These are phyloP conservation scores for Fusarium piperis DNA, from an alignment of 2,329 filamentous ascomycete species.

Conservation along the genomic window DNA sequence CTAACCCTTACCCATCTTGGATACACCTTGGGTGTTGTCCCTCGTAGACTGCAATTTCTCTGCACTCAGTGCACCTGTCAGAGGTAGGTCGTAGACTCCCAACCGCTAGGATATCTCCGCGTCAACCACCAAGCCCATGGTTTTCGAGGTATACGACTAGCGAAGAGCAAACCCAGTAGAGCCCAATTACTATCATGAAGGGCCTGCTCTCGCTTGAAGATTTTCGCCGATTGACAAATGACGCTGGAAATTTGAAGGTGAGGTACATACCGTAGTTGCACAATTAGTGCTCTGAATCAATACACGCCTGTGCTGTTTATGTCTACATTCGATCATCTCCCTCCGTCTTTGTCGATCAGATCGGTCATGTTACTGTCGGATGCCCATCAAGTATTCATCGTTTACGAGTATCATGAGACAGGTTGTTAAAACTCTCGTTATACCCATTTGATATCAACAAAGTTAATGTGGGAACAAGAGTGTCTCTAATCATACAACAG, in stretches of 20 bases:
- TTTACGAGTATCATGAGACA: not conserved
- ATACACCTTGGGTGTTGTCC: conserved; percentile 12
- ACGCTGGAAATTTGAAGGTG: conserved; percentile 85
- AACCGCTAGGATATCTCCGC: conserved; percentile 89
- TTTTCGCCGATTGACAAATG: conserved; percentile 73
- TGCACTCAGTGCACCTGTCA: conserved; percentile 12
- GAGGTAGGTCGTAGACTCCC: conserved; percentile 38
- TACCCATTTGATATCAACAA: conserved; percentile 9
- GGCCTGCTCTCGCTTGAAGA: conserved; percentile 81
- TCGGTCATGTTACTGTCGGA: not conserved
- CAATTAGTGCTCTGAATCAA: not conserved
- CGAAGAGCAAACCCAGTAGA: conserved; percentile 75
- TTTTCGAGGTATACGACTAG: conserved; percentile 94
- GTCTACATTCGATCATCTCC: not conserved
- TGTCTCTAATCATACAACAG: conserved; percentile 26
- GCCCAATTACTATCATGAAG: conserved; percentile 57
- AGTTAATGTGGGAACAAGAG: conserved; percentile 21
- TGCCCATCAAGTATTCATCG: not conserved
- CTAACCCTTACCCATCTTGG: conserved; percentile 10
- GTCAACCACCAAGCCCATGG: conserved; percentile 76
- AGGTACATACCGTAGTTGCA: conserved; percentile 68
- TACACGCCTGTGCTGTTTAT: not conserved
- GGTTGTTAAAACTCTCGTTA: not conserved
- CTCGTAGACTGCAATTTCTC: conserved; percentile 27
- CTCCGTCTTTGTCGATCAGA: not conserved